phyloP scores from a whole-genome alignment of 2,329 filamentous ascomycete species.

The Fusarium camptoceras region DNA sequence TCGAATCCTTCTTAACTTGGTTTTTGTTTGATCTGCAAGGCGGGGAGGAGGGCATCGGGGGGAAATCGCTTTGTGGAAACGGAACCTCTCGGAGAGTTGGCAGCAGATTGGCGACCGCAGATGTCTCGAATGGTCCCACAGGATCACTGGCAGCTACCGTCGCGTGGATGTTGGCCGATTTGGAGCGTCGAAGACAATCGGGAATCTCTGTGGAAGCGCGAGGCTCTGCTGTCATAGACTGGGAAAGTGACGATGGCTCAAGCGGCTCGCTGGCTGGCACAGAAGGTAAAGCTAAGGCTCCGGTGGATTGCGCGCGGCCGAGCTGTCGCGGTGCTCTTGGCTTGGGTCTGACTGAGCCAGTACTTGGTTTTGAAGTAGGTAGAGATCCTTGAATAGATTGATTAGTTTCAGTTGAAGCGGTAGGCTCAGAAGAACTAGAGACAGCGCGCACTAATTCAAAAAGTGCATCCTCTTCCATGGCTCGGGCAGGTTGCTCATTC shows the following conservation, averaged over 20 bases:
- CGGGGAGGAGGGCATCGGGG: slow-evolving; percentile 53
- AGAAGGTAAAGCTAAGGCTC: slow-evolving; percentile 52
- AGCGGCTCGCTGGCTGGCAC: slow-evolving; percentile 63
- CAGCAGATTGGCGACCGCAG: slow-evolving; percentile 32
- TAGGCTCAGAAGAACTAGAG: slow-evolving; percentile 36
- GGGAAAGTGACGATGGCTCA: slow-evolving; percentile 56
- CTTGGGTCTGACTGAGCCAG: slow-evolving; percentile 27
- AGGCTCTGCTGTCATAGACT: slow-evolving; percentile 35
- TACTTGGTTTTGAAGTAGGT: slow-evolving; percentile 26
- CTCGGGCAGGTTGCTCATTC: slow-evolving; percentile 2
- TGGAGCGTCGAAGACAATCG: slow-evolving; percentile 54
- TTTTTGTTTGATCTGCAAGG: slow-evolving; percentile 71
- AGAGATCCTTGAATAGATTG: slow-evolving; percentile 29
- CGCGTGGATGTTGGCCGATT: slow-evolving; percentile 51
- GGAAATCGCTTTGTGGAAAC: slow-evolving; percentile 59
- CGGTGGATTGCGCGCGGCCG: slow-evolving; percentile 54
- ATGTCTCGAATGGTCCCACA: slow-evolving; percentile 44
- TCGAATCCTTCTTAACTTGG: slow-evolving; percentile 70
- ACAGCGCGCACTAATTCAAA: slow-evolving; percentile 39
- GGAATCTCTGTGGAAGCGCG: slow-evolving; percentile 50
- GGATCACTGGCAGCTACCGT: slow-evolving; percentile 63
- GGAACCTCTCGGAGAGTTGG: slow-evolving; percentile 53
- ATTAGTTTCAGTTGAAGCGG: slow-evolving; percentile 35
- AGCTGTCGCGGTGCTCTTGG: slow-evolving; percentile 44
- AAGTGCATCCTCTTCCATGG: slow-evolving; percentile 28